phyloP scores from a whole-genome alignment of 2,329 filamentous ascomycete species.

The Xylaria sp. region DNA sequence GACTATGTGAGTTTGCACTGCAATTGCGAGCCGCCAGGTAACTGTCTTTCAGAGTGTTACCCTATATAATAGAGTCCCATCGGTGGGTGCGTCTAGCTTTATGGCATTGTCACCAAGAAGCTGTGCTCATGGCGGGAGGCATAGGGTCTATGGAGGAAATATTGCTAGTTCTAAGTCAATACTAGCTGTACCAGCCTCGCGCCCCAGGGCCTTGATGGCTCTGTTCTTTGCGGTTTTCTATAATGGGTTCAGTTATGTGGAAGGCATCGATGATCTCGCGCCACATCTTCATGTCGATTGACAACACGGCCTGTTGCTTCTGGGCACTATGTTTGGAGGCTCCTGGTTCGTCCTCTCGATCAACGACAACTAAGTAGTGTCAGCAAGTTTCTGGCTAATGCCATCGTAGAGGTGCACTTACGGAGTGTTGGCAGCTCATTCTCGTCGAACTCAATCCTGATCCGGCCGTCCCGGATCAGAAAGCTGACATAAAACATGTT shows the following conservation, averaged over 20 bases:
- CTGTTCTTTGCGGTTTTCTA: constrained; percentile 75
- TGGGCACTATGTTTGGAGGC: constrained; percentile 55
- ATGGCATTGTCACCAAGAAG: not conserved
- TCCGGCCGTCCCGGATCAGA: constrained; percentile 81
- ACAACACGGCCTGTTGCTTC: constrained; percentile 85
- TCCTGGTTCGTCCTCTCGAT: constrained; percentile 49
- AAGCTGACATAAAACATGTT: constrained; percentile 98
- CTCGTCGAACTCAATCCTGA: constrained; percentile 73
- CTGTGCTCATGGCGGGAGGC: not conserved
- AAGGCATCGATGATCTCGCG: constrained; percentile 74
- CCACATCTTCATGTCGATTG: constrained; percentile 86
- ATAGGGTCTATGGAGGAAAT: not conserved
- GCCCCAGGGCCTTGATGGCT: constrained; percentile 54
- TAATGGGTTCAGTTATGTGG: constrained; percentile 77
- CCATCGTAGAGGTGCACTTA: constrained; percentile 50
- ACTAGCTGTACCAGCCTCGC: constrained; percentile 67
- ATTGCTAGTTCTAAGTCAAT: not conserved
- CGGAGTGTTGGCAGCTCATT: constrained; percentile 77
- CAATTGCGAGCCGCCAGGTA: not conserved
- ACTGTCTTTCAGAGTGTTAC: not conserved
- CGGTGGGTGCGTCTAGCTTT: not conserved
- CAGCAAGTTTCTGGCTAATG: constrained; percentile 13
- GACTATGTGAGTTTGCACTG: not conserved
- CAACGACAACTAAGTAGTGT: constrained; percentile 43
- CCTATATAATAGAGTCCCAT: not conserved